phyloP scores from a whole-genome alignment of 78 protist species.

The Goniomonas avonlea region DNA sequence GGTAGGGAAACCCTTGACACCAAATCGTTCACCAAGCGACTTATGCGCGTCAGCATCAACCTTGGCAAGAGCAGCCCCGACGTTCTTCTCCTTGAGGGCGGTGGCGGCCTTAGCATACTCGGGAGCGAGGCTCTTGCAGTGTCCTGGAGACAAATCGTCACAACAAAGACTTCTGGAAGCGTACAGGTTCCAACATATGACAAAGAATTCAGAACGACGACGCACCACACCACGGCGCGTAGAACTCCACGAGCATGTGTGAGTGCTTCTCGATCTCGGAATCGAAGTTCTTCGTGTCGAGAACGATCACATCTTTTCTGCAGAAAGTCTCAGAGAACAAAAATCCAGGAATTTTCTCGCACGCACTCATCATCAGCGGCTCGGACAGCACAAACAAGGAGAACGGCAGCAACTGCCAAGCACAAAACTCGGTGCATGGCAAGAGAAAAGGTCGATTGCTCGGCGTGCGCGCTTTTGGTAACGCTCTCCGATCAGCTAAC shows the following conservation, averaged over 20 bases:
- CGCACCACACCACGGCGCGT: slow-evolving; percentile 24
- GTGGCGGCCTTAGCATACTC: slow-evolving; percentile 7
- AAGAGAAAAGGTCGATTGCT: too few species aligned
- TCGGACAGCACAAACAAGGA: too few species aligned
- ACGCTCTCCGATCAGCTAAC: too few species aligned
- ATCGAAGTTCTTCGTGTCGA: background rate
- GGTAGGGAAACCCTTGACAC: slow-evolving; percentile 9
- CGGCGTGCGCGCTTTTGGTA: too few species aligned
- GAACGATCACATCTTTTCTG: background rate
- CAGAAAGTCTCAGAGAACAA: background rate
- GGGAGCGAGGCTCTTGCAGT: slow-evolving; percentile 6
- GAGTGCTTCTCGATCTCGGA: background rate
- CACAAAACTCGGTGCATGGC: too few species aligned
- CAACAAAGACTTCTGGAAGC: too few species aligned
- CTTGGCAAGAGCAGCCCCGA: slow-evolving; percentile 13
- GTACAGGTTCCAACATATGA: too few species aligned
- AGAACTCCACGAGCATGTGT: slow-evolving; percentile 10
- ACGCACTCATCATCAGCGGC: too few species aligned
- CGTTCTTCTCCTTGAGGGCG: background rate
- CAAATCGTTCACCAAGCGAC: background rate
- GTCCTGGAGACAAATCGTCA: too few species aligned
- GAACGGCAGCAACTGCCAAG: too few species aligned
- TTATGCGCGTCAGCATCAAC: background rate
- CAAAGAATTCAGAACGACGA: too few species aligned
- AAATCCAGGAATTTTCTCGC: background rate